phyloP scores from a whole-genome alignment of 1,139 yeast genomes.

The Saccharomyces pastorianus region DNA sequence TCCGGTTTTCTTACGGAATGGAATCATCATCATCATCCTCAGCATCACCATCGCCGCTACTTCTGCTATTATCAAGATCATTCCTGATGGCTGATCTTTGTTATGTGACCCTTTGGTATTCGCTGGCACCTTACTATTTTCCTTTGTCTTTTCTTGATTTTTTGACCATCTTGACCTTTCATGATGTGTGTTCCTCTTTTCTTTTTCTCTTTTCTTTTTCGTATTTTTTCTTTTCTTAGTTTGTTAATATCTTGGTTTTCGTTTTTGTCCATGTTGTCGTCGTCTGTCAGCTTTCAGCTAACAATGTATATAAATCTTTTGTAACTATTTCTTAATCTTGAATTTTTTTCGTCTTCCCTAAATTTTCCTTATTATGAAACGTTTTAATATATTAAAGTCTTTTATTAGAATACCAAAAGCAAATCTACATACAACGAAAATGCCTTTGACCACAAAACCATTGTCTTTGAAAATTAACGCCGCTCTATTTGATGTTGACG shows the following conservation, averaged over 20 bases:
- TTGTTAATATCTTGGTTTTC: background rate
- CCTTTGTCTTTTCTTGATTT: background rate
- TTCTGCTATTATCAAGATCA: background rate
- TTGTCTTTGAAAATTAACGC: constrained; percentile 33
- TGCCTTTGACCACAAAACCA: constrained; percentile 29
- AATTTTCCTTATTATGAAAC: background rate
- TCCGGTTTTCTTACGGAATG: background rate
- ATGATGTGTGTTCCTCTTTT: constrained; percentile 1
- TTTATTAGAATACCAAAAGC: constrained; percentile 2
- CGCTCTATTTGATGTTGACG: constrained; percentile 73
- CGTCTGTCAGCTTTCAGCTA: background rate
- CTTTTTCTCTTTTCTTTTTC: background rate
- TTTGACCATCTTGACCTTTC: background rate
- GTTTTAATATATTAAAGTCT: background rate
- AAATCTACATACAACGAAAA: constrained; percentile 4
- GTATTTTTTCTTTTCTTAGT: background rate
- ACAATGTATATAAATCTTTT: background rate
- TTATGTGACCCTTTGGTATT: background rate
- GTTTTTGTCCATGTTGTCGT: background rate
- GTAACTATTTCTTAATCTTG: background rate
- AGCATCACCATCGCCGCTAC: background rate
- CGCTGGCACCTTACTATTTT: background rate
- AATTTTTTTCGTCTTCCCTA: background rate
- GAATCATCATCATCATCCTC: background rate
- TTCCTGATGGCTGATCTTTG: background rate